Base-by-base conservation (phyloP, 164 flowering plant species). In the Liriodendron chinense region DNA sequence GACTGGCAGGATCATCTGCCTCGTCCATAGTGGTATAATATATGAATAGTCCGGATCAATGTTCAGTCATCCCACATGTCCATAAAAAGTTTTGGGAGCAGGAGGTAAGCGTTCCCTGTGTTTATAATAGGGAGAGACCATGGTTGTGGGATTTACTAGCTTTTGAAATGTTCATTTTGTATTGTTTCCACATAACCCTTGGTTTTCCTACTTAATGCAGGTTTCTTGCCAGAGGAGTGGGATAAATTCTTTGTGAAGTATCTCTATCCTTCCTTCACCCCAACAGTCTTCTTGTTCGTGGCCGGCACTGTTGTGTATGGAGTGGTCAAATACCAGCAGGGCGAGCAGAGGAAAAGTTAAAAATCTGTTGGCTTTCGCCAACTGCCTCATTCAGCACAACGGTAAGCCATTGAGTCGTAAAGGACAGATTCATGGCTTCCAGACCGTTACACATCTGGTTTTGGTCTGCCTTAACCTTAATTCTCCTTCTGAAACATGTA, bases 221-320 rank as follows among this genome's bases (percentile, higher is more conserved):
- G 98, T 7, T 93, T 96, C 78, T 82, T 96, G n/a, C 99, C 99
- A 34, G 98, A 93, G 75, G 90, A 89, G 74, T 91, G 89, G 97
- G 99, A 96, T 78, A 88, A 82, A n/a, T 83, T 96, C 68, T 83
- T 93, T 50, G 97, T 91, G 65, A 96, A 96, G 87, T 93, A 88
- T 82, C 76, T 93, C 49, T 96, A 96, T 80, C 99, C 99, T 66
- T 76, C 87, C 61, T 96, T 93, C 82, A 96, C 99, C 13, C 99
- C 98, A 14, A 92, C 98, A 18, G 97, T 96, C 59, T 73, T 82
- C 84, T 80, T 96, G 78, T 93, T 96, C 78, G 83, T 96, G 53
- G 97, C 89, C 79, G 98, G 97, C 72, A 85, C 92, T 14, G 91
- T 88, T 74, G 86, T 76, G 47, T 96, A 91, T 82, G 99, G 99